These are phyloP conservation scores for Malus fusca DNA, from an alignment of 306 rosid species.

Conservation along the genomic window DNA sequence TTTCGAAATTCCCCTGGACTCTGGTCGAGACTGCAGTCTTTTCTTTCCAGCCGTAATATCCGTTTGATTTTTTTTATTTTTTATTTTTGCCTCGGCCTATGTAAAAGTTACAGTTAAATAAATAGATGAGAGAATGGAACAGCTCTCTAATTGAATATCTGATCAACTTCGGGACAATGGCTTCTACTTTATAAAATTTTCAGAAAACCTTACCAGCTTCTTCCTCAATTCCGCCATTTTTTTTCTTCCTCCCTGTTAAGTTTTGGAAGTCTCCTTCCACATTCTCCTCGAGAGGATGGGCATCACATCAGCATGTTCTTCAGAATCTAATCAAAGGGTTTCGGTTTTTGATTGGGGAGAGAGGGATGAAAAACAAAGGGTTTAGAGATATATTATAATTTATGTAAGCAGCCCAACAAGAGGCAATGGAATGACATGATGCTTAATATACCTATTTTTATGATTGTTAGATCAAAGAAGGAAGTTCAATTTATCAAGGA, in stretches of 20 bases:
- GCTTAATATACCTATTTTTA: neutral
- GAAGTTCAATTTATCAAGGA: neutral
- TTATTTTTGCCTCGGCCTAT: conserved; percentile 71
- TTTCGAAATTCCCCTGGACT: conserved; percentile 91
- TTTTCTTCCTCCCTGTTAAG: conserved; percentile 68
- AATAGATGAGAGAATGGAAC: neutral
- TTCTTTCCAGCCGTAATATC: conserved; percentile 90
- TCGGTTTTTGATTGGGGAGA: too few species aligned
- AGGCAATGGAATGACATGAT: neutral
- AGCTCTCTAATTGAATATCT: neutral
- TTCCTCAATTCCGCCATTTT: conserved; percentile 72
- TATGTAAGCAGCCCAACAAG: neutral
- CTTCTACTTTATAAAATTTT: neutral
- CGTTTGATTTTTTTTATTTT: conserved; percentile 56
- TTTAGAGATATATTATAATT: too few species aligned
- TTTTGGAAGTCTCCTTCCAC: conserved; percentile 19
- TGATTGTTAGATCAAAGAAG: neutral
- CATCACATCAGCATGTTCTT: conserved; percentile 7
- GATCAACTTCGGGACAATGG: neutral
- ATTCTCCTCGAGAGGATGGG: conserved; percentile 13
- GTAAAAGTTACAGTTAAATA: neutral
- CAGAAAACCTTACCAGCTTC: conserved; percentile 58
- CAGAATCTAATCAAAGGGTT: conserved; percentile 32
- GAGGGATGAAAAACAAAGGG: too few species aligned
- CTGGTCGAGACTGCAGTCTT: conserved; percentile 86